phyloP scores from a whole-genome alignment of 164 flowering plant genomes.

The Annona cherimola region DNA sequence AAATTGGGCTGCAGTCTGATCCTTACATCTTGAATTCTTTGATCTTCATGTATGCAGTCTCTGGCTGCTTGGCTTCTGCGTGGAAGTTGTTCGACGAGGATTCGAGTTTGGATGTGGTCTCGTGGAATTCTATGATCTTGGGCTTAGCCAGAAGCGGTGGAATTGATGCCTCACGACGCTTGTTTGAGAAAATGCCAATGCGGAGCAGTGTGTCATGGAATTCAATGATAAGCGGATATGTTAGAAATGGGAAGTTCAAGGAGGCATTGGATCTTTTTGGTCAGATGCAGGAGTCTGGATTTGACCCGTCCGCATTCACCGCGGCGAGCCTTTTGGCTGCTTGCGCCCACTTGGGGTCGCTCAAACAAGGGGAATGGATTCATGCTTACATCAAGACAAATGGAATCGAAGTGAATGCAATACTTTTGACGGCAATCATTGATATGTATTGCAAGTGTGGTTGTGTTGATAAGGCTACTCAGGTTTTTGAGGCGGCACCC shows the following conservation, averaged over 20 bases:
- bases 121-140: slow-evolving; percentile 75
- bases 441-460: slow-evolving; percentile 90
- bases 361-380: slow-evolving; percentile 71
- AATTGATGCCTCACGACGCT: slow-evolving; percentile 39
- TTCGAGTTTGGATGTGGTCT: slow-evolving; percentile 44
- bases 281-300: slow-evolving; percentile 42
- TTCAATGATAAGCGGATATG: slow-evolving; percentile 77
- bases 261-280: slow-evolving; percentile 59
- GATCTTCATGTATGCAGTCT: slow-evolving; percentile 55
- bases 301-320: slow-evolving; percentile 53
- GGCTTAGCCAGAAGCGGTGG: slow-evolving; percentile 57
- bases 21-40: slow-evolving; percentile 54
- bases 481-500: slow-evolving; percentile 34
- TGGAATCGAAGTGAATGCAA: slow-evolving; percentile 34
- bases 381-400: slow-evolving; percentile 49
- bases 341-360: slow-evolving; percentile 55
- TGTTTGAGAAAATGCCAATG: slow-evolving; percentile 47
- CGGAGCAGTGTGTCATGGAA: slow-evolving; percentile 64
- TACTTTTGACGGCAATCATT: slow-evolving; percentile 52
- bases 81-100: slow-evolving; percentile 42
- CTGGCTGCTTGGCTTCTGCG: slow-evolving; percentile 49
- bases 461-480: slow-evolving; percentile 36
- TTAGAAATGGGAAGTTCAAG: slow-evolving; percentile 49
- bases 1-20: slow-evolving; percentile 50
- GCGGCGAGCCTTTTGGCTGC: slow-evolving; percentile 70